phyloP scores from a whole-genome alignment of 768 basidiomycete genomes.

The Macrolepiota dolichaula region DNA sequence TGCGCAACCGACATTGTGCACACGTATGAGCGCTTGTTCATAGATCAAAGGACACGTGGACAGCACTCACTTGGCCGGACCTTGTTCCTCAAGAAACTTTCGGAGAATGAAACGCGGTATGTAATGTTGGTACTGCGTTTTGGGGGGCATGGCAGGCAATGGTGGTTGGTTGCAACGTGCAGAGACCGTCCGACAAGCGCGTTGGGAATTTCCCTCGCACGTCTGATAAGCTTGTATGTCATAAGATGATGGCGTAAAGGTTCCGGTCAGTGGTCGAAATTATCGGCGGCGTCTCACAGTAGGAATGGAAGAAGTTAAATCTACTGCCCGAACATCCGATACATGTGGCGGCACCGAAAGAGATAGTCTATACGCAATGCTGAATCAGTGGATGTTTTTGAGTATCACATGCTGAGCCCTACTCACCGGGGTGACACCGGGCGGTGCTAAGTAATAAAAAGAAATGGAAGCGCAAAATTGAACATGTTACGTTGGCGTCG shows the following conservation, averaged over 20 bases:
- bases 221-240: neutral
- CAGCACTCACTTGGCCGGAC: slow-evolving; percentile 8
- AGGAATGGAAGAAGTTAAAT: neutral
- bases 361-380: neutral
- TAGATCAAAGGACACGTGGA: neutral
- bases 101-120: slow-evolving; percentile 20
- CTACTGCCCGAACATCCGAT: neutral
- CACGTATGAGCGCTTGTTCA: neutral
- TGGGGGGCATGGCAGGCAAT: neutral
- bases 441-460: too few species aligned
- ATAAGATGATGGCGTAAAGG: neutral
- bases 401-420: neutral
- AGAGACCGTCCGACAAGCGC: neutral
- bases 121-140: slow-evolving; percentile 18
- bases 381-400: neutral
- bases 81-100: slow-evolving; percentile 13
- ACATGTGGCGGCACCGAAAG: slow-evolving; percentile 1
- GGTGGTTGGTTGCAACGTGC: neutral
- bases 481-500: too few species aligned
- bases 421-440: too few species aligned
- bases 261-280: neutral
- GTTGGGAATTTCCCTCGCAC: neutral
- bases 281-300: neutral
- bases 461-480: too few species aligned
- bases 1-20: neutral